Evolutionary conservation across 345 rosid species (phyloP).

Genomic region (Hypericum perforatum): DNA sequence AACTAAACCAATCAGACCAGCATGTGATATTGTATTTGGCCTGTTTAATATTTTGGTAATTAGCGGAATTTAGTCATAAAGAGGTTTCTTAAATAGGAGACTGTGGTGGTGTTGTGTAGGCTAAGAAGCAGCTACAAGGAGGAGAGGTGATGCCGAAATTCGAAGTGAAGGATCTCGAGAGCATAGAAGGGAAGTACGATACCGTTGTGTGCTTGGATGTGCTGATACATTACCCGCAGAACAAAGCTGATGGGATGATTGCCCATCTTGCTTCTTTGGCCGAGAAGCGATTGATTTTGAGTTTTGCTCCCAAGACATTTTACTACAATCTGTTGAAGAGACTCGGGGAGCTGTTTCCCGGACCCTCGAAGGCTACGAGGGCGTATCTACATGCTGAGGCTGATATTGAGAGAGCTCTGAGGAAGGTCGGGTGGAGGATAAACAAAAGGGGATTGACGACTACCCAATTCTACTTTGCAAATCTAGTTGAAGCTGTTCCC

Average conservation of each 20-base stretch:
- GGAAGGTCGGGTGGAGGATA: conserved; percentile 87
- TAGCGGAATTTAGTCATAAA: too few relatives aligned
- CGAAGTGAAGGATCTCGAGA: conserved; percentile 80
- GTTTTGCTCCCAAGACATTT: conserved; percentile 91
- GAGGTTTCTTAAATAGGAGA: too few relatives aligned
- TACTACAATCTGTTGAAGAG: conserved; percentile 73
- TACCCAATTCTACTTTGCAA: conserved; percentile 77
- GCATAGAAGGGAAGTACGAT: conserved; percentile 61
- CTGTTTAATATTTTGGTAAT: too few relatives aligned
- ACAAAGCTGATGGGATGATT: conserved; percentile 87
- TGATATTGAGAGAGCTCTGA: conserved; percentile 70
- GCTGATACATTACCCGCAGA: conserved; percentile 88
- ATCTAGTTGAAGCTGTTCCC: conserved; percentile 78
- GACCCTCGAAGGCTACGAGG: conserved; percentile 95
- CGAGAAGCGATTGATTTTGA: conserved; percentile 58
- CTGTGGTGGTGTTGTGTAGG: conserved; percentile 26
- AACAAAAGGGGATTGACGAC: conserved; percentile 66
- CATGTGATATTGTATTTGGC: too few relatives aligned
- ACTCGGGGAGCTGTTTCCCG: conserved; percentile 86
- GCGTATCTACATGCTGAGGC: conserved; percentile 89
- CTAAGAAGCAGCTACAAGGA: conserved; percentile 45
- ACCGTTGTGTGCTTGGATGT: conserved; percentile 89
- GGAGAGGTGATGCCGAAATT: conserved; percentile 47
- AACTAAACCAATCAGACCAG: too few relatives aligned
- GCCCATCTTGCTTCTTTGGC: conserved; percentile 91